Evolutionary conservation across 1,284 basidiomycete genomes (phyloP).

Genomic region (Cystobasidiaceae sp.): DNA sequence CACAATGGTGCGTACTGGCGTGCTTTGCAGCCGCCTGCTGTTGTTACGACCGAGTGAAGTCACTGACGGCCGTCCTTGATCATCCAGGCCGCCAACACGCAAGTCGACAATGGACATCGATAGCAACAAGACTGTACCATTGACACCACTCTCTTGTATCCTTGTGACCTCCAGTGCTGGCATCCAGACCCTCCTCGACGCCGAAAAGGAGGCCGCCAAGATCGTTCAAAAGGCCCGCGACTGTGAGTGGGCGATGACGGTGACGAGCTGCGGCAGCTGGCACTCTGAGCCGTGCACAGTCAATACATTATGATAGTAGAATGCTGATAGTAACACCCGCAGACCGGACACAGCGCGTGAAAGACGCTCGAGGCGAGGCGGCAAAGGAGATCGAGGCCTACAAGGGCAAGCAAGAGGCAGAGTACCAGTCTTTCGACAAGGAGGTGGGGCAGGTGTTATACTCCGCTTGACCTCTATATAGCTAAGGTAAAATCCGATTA

Average conservation of each 20-base stretch:
- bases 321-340: slow-evolving; percentile 1
- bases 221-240: slow-evolving; percentile 87
- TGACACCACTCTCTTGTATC: neutral
- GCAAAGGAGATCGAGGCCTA: slow-evolving; percentile 93
- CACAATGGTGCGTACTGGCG: neutral
- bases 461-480: neutral
- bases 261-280: neutral
- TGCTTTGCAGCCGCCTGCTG: neutral
- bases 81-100: slow-evolving; percentile 31
- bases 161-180: slow-evolving; percentile 62
- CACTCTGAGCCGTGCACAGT: slow-evolving; percentile 2
- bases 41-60: no score
- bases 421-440: slow-evolving; percentile 81
- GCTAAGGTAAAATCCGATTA: neutral
- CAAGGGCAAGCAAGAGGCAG: slow-evolving; percentile 79
- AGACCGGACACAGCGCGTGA: slow-evolving; percentile 94
- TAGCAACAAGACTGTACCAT: neutral
- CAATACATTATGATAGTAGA: neutral
- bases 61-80: neutral
- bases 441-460: slow-evolving; percentile 73
- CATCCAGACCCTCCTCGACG: slow-evolving; percentile 95
- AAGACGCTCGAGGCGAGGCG: slow-evolving; percentile 90
- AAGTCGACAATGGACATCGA: neutral
- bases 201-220: slow-evolving; percentile 98
- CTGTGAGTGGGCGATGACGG: slow-evolving; percentile 57